Evolutionary conservation across 805 yeast genomes (phyloP), one percentile per base, ranked within the genome.

Genomic region (Starmerella tilneyi): DNA sequence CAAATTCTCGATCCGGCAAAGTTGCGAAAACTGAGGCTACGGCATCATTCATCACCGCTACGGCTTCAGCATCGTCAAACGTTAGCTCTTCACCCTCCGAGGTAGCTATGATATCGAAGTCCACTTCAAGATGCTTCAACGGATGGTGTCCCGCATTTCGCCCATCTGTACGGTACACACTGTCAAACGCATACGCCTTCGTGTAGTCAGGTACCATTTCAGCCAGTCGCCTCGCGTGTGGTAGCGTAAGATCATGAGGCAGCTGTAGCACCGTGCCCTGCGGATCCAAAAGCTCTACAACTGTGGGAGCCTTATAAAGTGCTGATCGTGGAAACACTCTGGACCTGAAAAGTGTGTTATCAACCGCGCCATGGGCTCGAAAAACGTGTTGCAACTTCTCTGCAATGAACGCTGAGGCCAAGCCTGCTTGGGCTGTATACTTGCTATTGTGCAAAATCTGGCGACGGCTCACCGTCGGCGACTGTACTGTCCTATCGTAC

Each of bases 241-340:
- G 97, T 27, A 88, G 66, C 0, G 94, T 83, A 50, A 88, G 68
- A 60, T 92, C 98, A 58, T 82, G 86, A 2, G 96, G 94, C 27
- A 92, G 64, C 53, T 88, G 94, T 27, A 92, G 65, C 3, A 92
- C 89, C 0, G 86, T 76, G 0, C 99, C 99, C 24, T 84, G 79
- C 42, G 76, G 71, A 57, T 89, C 97, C 43, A 92, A 64, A 1
- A 92, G 73, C 55, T 88, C 92, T 54, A 81, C 85, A 0, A 84
- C 79, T 40, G 74, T 72, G 43, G 78, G 81, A 19, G 74, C 68
- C 1, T 79, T 64, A 58, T 81, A 79, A 2, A 80, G 71, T 1
- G 92, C 81, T 1, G 84, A 79, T 51, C 79, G 81, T 0, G 97
- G 98, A 49, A 86, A 79, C n/a, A 92, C 59, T 1, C 74, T 58